These are phyloP conservation scores for Austroboletus eburneus DNA, from an alignment of 768 basidiomycete species.

Conservation along the genomic window DNA sequence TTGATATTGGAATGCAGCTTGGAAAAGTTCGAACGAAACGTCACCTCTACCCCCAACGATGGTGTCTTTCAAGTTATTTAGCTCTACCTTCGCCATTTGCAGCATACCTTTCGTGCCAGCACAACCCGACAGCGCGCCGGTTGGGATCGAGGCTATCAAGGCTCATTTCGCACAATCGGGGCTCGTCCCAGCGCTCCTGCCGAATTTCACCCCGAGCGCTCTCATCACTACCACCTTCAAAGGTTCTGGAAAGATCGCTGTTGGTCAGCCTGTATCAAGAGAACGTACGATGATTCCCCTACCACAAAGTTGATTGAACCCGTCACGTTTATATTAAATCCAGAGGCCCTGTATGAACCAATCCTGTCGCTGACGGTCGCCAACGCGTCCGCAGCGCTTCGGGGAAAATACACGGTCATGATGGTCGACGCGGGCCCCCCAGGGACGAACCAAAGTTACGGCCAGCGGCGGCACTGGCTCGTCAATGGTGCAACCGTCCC, in stretches of 20 bases:
- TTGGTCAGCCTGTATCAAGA: constrained; percentile 57
- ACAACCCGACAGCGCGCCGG: constrained; percentile 38
- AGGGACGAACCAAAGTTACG: constrained; percentile 52
- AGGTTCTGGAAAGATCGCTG: constrained; percentile 45
- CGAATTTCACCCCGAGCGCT: constrained; percentile 59
- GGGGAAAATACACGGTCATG: constrained; percentile 57
- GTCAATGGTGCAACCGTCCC: constrained; percentile 57
- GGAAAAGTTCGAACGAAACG: neutral
- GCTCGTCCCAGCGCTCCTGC: constrained; percentile 59
- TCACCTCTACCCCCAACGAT: constrained; percentile 9
- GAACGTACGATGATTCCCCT: constrained; percentile 43
- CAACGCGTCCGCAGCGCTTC: constrained; percentile 43
- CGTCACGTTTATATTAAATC: neutral
- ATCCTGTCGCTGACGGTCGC: constrained; percentile 47
- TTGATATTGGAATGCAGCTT: constrained; percentile 15
- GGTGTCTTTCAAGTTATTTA: constrained; percentile 8
- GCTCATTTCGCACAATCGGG: constrained; percentile 62
- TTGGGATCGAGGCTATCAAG: constrained; percentile 55
- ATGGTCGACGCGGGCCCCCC: constrained; percentile 76
- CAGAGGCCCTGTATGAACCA: constrained; percentile 58
- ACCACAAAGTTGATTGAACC: neutral
- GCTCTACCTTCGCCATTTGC: constrained; percentile 35
- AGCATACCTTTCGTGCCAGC: constrained; percentile 37
- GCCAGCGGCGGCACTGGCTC: constrained; percentile 78
- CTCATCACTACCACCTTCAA: constrained; percentile 48